Conservation (phyloP, 441 rosid species). For the Aleurites moluccanus region DNA sequence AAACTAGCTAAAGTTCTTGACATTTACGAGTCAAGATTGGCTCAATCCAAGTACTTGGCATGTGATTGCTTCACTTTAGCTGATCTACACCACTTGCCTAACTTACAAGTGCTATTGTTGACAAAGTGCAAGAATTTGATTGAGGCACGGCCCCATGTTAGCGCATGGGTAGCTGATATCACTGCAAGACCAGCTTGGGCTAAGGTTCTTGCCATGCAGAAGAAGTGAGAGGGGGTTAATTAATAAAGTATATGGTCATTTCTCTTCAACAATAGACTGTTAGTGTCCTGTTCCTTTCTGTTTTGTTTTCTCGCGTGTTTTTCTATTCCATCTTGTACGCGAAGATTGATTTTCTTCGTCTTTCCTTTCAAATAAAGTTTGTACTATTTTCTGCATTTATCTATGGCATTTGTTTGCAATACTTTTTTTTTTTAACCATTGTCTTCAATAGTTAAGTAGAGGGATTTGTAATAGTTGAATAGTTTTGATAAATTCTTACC, state of each 20-base stretch:
- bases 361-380: not conserved
- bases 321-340: not conserved
- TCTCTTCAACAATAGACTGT: not conserved
- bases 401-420: not conserved
- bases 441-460: no score
- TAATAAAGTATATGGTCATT: not conserved
- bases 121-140: conserved; percentile 46
- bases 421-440: no score
- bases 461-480: not conserved
- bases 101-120: conserved; percentile 35
- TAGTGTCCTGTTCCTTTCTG: not conserved
- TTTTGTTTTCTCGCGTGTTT: not conserved
- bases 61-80: conserved; percentile 59
- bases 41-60: conserved; percentile 63
- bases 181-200: conserved; percentile 66
- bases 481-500: no score
- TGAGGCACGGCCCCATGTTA: conserved; percentile 57
- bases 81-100: conserved; percentile 70
- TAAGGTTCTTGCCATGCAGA: conserved; percentile 39
- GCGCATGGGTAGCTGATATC: conserved; percentile 68
- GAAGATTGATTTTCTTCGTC: not conserved
- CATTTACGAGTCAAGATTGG: conserved; percentile 58
- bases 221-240: not conserved
- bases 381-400: not conserved
- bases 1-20: conserved; percentile 63